Base-by-base conservation (phyloP, 2,329 filamentous ascomycete genomes). In the Acrocalymma vagum region DNA sequence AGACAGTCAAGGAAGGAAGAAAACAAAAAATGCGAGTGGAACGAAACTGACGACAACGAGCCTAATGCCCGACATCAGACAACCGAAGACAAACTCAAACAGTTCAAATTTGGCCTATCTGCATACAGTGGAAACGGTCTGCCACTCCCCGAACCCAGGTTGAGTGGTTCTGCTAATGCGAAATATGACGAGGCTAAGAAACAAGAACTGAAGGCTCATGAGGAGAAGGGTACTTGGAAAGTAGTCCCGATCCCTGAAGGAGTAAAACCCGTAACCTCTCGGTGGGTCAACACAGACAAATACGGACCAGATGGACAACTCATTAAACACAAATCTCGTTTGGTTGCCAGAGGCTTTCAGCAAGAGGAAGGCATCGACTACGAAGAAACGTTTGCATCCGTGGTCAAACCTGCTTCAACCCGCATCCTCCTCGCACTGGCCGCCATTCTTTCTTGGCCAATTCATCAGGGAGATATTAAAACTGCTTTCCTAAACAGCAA, bases 151-250 rank as follows among this genome's bases (percentile, higher is more conserved):
- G 15, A 9, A 22, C n/a, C 23, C 9, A 9, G 23, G 23, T 20
- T 33, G 9, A 18, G 30, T n/a, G 23, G 11, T n/a, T 18, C 13
- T 10, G 23, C 30, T 22, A n/a, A 33, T 22, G 13, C 17, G 9
- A 33, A 33, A 33, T 33, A 33, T 20, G 11, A 33, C 30, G 7
- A 22, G 30, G 17, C 30, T 15, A 33, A 33, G 30, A 33, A 33
- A 18, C 17, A 33, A 21, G 30, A 33, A 33, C 30, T 33, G 5
- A 11, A 22, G 23, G 8, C 30, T 33, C 17, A 33, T 21, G 17
- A 33, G 17, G 30, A 33, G 17, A 33, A 33, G 30, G 30, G 30
- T 22, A 33, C 30, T n/a, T 33, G 17, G 30, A 9, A 23, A 20
- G 20, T 33, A 9, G 17, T 33, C 23, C 30, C 13, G 14, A 16